Base-by-base conservation (phyloP, 2,329 filamentous ascomycete species). In the Xylariaceae sp. region DNA sequence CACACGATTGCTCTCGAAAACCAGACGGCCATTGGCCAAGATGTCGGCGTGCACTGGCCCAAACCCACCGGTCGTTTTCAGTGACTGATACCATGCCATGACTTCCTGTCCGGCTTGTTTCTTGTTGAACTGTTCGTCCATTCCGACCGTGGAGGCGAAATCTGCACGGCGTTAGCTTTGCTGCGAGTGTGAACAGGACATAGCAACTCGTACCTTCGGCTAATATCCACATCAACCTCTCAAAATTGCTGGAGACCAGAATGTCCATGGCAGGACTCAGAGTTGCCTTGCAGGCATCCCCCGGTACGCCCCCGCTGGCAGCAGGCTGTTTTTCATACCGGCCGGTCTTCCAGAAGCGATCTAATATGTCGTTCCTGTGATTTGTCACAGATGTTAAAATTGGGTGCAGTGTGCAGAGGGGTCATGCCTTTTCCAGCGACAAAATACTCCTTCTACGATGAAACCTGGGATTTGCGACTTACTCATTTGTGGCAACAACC, bases 231-330 rank as follows among this genome's bases (percentile, higher is more conserved):
- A 98, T 76, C 5, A 98, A 76, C 23, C 93, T 82, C 75, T 98
- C 93, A 64, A 98, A 97, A 73, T 98, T 98, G 65, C 86, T 93
- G 20, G 86, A 92, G 11, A 97, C 91, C 3, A 97, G 76, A 55
- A 97, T 97, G 66, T 98, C 93, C 93, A 98, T 97, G 37, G 93
- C 93, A 0, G 93, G 93, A 57, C 86, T 90, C 41, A 94, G 78
- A 0, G 93, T 98, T 71, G 95, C 91, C 70, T 89, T 91, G 51
- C 92, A 89, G 29, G 87, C 88, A 36, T 82, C 80, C 55, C 80
- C 74, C 23, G 89, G 82, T 6, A 82, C 82, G 7, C 77, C 66
- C 34, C 79, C 79, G 53, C 80, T 72, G 1, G 80, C 79, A 40
- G 81, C 74, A 10, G 82, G 73, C 59, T 90, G 78, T 77, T 96